A percentile compares a stretch with the other conserved stretches of the same genome.
Conservation (phyloP, 345 rosid species). For the Psidium guajava region DNA sequence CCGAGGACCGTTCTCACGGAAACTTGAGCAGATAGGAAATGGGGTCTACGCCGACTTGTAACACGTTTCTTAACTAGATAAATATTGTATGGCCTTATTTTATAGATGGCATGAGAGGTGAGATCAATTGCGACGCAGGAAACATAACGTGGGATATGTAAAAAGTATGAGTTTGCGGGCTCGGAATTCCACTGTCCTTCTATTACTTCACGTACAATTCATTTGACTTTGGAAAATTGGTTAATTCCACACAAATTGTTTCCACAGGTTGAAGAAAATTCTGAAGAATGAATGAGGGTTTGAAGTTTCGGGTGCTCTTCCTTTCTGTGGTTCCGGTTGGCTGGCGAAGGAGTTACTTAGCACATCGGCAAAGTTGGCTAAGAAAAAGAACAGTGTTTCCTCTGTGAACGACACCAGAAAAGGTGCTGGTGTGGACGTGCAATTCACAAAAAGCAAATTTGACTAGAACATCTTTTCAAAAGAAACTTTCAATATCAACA, state of each 20-base stretch:
- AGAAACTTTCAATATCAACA: background rate
- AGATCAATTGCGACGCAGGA: rapidly evolving
- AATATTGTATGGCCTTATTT: background rate
- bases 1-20: background rate
- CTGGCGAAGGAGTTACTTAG: background rate
- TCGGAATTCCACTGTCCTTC: background rate
- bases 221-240: background rate
- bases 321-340: background rate
- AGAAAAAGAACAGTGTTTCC: background rate
- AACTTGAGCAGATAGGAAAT: background rate
- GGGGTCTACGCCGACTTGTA: too few species aligned
- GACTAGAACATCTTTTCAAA: background rate
- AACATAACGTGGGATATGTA: rapidly evolving
- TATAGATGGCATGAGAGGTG: background rate
- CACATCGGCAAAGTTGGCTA: background rate
- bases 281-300: background rate
- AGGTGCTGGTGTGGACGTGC: background rate
- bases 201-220: background rate
- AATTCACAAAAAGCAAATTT: background rate
- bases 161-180: background rate
- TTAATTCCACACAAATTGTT: background rate
- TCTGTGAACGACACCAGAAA: background rate
- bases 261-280: background rate
- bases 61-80: background rate
- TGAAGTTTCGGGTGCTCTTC: background rate